Evolutionary conservation across 2,329 filamentous ascomycete genomes (phyloP).

Genomic region (Diaporthe longicolla): DNA sequence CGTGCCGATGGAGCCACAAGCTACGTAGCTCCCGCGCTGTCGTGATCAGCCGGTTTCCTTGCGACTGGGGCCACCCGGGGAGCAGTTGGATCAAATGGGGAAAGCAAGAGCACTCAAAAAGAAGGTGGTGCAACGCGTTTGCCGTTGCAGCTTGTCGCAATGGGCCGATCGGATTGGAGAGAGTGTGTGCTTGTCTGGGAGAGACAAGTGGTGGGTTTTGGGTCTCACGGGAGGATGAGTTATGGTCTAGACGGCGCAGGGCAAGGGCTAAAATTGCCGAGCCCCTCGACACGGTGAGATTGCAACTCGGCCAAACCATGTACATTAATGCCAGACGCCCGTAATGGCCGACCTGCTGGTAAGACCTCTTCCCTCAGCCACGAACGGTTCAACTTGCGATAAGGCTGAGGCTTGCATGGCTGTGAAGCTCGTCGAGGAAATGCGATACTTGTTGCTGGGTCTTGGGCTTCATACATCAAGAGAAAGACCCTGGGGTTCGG

Average conservation of each 20-base stretch:
- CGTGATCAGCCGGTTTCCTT: background rate
- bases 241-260: constrained; percentile 13
- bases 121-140: background rate
- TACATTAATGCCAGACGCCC: background rate
- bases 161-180: background rate
- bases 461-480: constrained; percentile 60
- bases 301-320: constrained; percentile 9
- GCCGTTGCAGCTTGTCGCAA: constrained; percentile 10
- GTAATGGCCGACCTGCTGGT: background rate
- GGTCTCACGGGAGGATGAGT: constrained; percentile 32
- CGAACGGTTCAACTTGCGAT: constrained; percentile 60
- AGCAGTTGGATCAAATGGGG: background rate
- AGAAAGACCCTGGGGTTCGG: constrained; percentile 12
- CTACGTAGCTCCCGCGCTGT: background rate
- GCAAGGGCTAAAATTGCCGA: constrained; percentile 31
- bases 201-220: constrained; percentile 25
- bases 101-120: constrained; percentile 24
- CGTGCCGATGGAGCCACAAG: constrained; percentile 10
- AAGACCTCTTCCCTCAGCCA: background rate
- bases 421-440: constrained; percentile 78
- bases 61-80: background rate
- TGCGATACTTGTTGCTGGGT: constrained; percentile 77
- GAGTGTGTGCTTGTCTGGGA: background rate
- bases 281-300: constrained; percentile 27
- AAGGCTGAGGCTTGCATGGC: constrained; percentile 56